phyloP scores from a whole-genome alignment of 2,329 filamentous ascomycete species.

The Aphanoascus verrucosus region DNA sequence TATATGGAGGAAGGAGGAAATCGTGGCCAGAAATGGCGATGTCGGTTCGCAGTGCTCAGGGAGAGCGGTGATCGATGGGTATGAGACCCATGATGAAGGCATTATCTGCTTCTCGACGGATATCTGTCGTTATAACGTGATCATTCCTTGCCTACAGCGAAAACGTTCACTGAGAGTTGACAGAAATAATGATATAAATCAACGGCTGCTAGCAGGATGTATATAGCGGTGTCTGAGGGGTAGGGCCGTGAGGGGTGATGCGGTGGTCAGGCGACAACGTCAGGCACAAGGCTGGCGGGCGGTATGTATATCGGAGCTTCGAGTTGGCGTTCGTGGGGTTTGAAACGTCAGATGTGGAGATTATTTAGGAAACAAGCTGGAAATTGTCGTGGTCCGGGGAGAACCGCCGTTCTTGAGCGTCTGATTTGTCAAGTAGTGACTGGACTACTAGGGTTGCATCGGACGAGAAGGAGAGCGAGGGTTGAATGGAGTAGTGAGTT shows the following conservation, averaged over 20 bases:
- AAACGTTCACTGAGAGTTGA: not conserved
- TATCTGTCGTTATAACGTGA: not conserved
- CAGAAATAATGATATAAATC: not conserved
- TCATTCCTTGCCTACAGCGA: not conserved
- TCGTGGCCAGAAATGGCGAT: constrained; percentile 44
- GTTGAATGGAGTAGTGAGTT: not conserved
- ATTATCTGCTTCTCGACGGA: constrained; percentile 17
- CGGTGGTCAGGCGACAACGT: constrained; percentile 7
- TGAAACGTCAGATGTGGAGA: not conserved
- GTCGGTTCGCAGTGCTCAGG: constrained; percentile 52
- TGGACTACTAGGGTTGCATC: constrained; percentile 2
- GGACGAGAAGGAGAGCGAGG: not conserved
- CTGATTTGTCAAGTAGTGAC: not conserved
- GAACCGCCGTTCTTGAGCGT: too few relatives aligned
- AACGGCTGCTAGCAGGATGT: not conserved
- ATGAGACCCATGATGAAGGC: constrained; percentile 24
- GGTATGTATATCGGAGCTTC: not conserved
- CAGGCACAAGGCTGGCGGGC: not conserved
- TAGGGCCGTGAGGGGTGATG: not conserved
- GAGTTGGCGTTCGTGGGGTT: not conserved
- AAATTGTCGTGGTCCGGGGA: constrained; percentile 1
- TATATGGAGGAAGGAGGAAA: constrained; percentile 51
- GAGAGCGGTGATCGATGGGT: constrained; percentile 28
- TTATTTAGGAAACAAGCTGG: too few relatives aligned
- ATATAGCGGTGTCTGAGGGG: not conserved